Evolutionary conservation across 139 green algal species (phyloP).

Genomic region (Desmodesmus armatus): DNA sequence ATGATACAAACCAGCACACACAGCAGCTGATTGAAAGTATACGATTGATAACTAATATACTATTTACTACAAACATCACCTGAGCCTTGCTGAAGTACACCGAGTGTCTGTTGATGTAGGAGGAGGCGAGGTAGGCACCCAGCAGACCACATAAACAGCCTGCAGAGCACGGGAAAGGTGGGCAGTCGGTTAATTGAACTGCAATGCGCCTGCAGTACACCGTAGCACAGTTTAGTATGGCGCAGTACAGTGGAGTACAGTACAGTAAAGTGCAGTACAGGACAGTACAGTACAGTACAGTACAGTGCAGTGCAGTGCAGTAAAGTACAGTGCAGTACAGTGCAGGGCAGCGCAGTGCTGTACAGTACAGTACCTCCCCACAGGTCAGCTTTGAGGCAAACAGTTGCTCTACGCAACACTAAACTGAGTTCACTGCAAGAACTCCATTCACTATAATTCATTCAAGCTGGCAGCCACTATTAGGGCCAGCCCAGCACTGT

Average conservation of each 20-base stretch:
- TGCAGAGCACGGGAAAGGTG: not conserved
- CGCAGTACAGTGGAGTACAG: not conserved
- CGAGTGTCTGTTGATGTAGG: conserved; percentile 1
- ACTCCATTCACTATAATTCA: not conserved
- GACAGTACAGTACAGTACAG: too few relatives aligned
- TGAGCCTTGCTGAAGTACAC: not conserved
- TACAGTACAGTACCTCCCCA: too few relatives aligned
- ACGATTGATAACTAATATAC: too few relatives aligned
- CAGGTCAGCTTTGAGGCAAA: too few relatives aligned
- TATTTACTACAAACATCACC: not conserved
- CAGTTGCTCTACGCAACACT: too few relatives aligned
- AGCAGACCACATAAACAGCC: conserved; percentile 16
- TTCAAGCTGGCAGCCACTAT: not conserved
- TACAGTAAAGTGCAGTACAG: too few relatives aligned
- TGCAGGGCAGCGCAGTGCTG: not conserved
- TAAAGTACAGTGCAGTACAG: not conserved
- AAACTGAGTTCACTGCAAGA: not conserved
- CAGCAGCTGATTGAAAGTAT: too few relatives aligned
- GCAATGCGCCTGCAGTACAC: too few relatives aligned
- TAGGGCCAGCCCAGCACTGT: not conserved
- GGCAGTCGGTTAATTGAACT: not conserved
- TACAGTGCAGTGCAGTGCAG: not conserved
- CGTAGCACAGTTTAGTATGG: too few relatives aligned
- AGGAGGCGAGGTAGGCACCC: conserved; percentile 7
- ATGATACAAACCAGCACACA: too few relatives aligned